phyloP scores from a whole-genome alignment of 1,139 yeast genomes.

The Lodderomyces metapsilosis region DNA sequence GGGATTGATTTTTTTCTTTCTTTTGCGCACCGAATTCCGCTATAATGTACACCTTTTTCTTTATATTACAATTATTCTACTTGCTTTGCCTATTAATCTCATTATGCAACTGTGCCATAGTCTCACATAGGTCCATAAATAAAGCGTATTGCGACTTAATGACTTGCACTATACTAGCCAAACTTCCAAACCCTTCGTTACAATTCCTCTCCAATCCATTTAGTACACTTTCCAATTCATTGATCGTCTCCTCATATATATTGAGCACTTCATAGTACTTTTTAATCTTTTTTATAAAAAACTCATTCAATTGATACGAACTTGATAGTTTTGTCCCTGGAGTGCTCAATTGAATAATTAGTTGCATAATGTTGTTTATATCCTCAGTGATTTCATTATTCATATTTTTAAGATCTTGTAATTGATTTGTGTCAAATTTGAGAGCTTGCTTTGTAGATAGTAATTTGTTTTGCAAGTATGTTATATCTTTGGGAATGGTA shows the following conservation, averaged over 20 bases:
- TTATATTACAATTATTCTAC: constrained; percentile 9
- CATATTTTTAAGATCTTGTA: constrained; percentile 33
- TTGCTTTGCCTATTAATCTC: constrained; percentile 31
- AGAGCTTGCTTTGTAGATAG: constrained; percentile 70
- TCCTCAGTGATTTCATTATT: constrained; percentile 67
- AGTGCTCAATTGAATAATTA: constrained; percentile 63
- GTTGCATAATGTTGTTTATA: constrained; percentile 63
- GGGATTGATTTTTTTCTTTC: neutral
- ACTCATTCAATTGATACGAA: constrained; percentile 46
- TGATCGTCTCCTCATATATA: constrained; percentile 75
- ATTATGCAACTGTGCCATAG: constrained; percentile 86
- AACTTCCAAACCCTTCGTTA: constrained; percentile 49
- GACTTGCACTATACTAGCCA: constrained; percentile 60
- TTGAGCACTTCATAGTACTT: constrained; percentile 63
- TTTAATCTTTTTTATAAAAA: constrained; percentile 54
- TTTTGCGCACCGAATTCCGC: neutral
- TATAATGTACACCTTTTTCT: too few species aligned
- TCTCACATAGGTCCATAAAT: constrained; percentile 89
- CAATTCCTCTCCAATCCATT: constrained; percentile 44
- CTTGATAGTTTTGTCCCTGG: constrained; percentile 68
- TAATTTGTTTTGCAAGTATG: constrained; percentile 62
- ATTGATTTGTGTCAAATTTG: constrained; percentile 38
- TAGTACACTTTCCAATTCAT: constrained; percentile 59
- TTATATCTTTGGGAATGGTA: constrained; percentile 84
- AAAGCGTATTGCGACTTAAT: constrained; percentile 78